These are phyloP conservation scores for Tolypocladium guangdongense DNA, from an alignment of 2,329 filamentous ascomycete species.

Conservation along the genomic window DNA sequence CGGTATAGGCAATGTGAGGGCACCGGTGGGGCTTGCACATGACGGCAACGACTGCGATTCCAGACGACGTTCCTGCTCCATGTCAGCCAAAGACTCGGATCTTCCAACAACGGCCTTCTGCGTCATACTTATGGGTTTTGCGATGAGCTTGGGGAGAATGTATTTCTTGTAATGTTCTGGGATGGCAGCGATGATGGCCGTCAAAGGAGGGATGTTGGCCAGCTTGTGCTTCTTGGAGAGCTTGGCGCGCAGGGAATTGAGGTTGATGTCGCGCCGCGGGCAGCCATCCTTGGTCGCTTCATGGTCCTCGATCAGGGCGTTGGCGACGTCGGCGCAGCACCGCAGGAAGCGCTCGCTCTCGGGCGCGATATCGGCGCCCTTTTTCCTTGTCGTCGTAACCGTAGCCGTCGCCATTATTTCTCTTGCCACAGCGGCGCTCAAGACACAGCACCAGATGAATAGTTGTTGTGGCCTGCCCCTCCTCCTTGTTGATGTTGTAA, in stretches of 20 bases:
- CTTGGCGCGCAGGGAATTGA: constrained; percentile 78
- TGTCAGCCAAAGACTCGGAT: constrained; percentile 1
- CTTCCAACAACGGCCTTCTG: not conserved
- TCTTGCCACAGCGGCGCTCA: not conserved
- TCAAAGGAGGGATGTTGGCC: constrained; percentile 78
- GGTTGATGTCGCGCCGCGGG: constrained; percentile 76
- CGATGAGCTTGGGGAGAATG: constrained; percentile 88
- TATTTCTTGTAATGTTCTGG: constrained; percentile 99
- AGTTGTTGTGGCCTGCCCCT: not conserved
- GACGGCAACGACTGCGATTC: constrained; percentile 94
- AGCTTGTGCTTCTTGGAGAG: constrained; percentile 89
- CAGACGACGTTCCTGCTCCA: constrained; percentile 71
- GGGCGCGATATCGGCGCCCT: constrained; percentile 62
- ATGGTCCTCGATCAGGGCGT: constrained; percentile 86
- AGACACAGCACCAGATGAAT: not conserved
- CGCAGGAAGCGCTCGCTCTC: constrained; percentile 92
- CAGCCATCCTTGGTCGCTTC: constrained; percentile 68
- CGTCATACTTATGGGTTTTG: constrained; percentile 74
- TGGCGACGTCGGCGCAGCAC: constrained; percentile 92
- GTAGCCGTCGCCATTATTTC: constrained; percentile 39
- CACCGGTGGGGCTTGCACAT: constrained; percentile 99
- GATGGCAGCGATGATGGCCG: constrained; percentile 93
- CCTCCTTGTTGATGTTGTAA: no score
- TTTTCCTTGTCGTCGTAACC: constrained; percentile 59
- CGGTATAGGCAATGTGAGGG: constrained; percentile 95